Evolutionary conservation across 164 flowering plant species (phyloP).

Genomic region (Vitis cinerea): DNA sequence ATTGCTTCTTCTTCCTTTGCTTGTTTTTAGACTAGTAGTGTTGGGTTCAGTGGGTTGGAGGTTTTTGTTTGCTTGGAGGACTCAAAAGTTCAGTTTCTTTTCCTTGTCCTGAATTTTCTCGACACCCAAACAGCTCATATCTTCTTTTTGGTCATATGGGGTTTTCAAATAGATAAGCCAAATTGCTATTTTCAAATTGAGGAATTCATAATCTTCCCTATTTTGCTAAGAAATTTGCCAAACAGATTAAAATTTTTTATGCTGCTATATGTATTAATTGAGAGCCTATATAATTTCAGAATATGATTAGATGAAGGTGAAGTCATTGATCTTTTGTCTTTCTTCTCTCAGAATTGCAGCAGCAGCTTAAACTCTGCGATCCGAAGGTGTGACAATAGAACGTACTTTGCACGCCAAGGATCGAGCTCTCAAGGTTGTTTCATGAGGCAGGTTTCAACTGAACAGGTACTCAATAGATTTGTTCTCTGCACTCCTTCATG

Average conservation of each 20-base stretch:
- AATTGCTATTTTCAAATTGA: no score
- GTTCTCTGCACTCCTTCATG: neutral
- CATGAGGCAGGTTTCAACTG: constrained; percentile 59
- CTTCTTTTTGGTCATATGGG: no score
- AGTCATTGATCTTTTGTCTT: neutral
- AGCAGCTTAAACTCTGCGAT: constrained; percentile 50
- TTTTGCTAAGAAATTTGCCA: no score
- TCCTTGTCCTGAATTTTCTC: no score
- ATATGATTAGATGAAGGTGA: neutral
- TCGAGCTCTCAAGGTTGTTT: constrained; percentile 50
- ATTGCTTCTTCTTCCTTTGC: neutral
- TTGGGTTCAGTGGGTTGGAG: no score
- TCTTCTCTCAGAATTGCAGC: constrained; percentile 55
- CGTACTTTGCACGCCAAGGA: constrained; percentile 69
- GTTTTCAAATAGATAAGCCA: no score
- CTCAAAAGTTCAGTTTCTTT: no score
- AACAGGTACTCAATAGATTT: constrained; percentile 37
- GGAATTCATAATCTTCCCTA: no score
- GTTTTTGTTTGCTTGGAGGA: constrained; percentile 4
- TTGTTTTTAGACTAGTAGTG: neutral
- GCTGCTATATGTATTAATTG: no score
- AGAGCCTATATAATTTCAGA: no score
- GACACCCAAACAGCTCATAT: no score
- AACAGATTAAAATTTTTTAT: no score
- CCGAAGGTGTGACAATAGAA: constrained; percentile 57